A percentile compares a stretch with the other conserved stretches of the same genome.
These are phyloP conservation scores for Bryoglossum gracile DNA, from an alignment of 495 filamentous ascomycete species.

Conservation along the genomic window DNA sequence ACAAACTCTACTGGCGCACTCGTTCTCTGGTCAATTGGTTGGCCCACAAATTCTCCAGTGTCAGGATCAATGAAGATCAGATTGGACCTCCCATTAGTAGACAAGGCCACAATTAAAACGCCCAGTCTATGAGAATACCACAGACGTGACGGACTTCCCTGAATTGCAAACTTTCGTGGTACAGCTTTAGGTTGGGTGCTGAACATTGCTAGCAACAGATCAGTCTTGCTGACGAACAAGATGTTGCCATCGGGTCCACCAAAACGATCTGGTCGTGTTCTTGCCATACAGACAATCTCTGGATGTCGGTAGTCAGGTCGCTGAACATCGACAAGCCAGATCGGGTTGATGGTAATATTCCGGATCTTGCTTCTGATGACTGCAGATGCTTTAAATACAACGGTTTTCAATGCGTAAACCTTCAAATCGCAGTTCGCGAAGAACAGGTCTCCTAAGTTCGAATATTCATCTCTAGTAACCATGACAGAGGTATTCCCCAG, in stretches of 20 bases:
- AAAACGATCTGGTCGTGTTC: constrained; percentile 4
- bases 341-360: constrained; percentile 8
- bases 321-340: constrained; percentile 23
- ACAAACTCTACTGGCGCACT: constrained; percentile 29
- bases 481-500: constrained; percentile 16
- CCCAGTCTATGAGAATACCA: constrained; percentile 44
- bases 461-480: constrained; percentile 7
- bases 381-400: neutral
- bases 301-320: constrained; percentile 15
- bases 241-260: constrained; percentile 9
- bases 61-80: constrained; percentile 42
- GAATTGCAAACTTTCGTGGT: constrained; percentile 41
- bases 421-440: constrained; percentile 23
- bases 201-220: constrained; percentile 43
- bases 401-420: constrained; percentile 6
- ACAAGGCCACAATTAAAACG: constrained; percentile 46
- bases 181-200: constrained; percentile 39
- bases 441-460: constrained; percentile 3
- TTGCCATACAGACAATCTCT: constrained; percentile 12
- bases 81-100: constrained; percentile 29
- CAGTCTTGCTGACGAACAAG: constrained; percentile 27
- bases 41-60: constrained; percentile 39
- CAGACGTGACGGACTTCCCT: constrained; percentile 44
- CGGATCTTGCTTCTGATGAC: neutral
- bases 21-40: constrained; percentile 29